A percentile compares a stretch with the other conserved stretches of the same genome.
Evolutionary conservation across 768 basidiomycete genomes (phyloP).

Genomic region (Leccinum ochraceum): DNA sequence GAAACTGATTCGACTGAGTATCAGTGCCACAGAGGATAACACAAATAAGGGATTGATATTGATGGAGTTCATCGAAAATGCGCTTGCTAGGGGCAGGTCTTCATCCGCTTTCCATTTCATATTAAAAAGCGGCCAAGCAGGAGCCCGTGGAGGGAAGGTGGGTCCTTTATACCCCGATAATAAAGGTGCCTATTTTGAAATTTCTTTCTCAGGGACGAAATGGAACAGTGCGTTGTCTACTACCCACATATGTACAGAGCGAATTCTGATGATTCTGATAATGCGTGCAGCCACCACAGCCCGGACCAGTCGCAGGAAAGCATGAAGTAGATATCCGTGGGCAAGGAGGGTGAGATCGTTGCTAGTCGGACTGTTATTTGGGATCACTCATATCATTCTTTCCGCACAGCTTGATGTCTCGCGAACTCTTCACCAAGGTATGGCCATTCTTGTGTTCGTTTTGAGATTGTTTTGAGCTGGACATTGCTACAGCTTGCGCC

Average conservation of each 20-base stretch:
- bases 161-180: slow-evolving; percentile 32
- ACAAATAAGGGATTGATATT: slow-evolving; percentile 39
- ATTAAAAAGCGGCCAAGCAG: slow-evolving; percentile 31
- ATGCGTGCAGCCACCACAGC: slow-evolving; percentile 1
- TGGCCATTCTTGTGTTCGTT: background rate
- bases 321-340: slow-evolving; percentile 11
- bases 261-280: background rate
- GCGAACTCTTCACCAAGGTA: slow-evolving; percentile 29
- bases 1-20: slow-evolving; percentile 41
- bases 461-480: slow-evolving; percentile 16
- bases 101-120: background rate
- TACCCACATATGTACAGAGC: background rate
- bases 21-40: slow-evolving; percentile 26
- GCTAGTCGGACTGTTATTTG: background rate
- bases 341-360: slow-evolving; percentile 26
- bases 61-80: slow-evolving; percentile 47
- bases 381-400: background rate
- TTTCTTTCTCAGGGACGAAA: too few relatives aligned
- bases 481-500: slow-evolving; percentile 40
- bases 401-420: slow-evolving; percentile 34
- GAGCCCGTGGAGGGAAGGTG: slow-evolving; percentile 31
- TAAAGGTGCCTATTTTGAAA: too few relatives aligned
- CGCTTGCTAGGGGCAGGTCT: slow-evolving; percentile 40
- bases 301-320: slow-evolving; percentile 1
- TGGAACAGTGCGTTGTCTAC: too few relatives aligned